A percentile compares a stretch with the other conserved stretches of the same genome.
Conservation (phyloP, 2,329 filamentous ascomycete species). For the Cyclaneusma minus region DNA sequence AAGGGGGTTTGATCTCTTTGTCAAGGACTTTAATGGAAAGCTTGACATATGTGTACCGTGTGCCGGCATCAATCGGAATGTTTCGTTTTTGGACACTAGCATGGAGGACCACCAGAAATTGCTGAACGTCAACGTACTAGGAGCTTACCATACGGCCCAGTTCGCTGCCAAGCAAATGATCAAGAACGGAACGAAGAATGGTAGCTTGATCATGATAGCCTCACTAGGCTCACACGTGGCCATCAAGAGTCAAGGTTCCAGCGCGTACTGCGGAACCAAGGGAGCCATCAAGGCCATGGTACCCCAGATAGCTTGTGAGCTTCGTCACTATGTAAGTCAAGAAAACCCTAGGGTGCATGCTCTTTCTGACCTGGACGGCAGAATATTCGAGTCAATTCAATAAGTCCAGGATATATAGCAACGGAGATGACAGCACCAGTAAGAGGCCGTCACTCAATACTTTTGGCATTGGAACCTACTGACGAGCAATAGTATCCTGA, state of each 20-base stretch:
- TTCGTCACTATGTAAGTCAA: background rate
- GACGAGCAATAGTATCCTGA: slow-evolving; percentile 20
- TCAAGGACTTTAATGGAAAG: slow-evolving; percentile 16
- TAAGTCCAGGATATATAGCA: slow-evolving; percentile 19
- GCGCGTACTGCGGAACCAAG: slow-evolving; percentile 30
- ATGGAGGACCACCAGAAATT: slow-evolving; percentile 25
- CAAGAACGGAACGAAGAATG: slow-evolving; percentile 29
- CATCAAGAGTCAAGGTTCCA: slow-evolving; percentile 29
- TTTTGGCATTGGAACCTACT: slow-evolving; percentile 16
- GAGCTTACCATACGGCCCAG: slow-evolving; percentile 22
- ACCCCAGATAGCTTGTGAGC: slow-evolving; percentile 25
- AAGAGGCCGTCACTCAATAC: background rate
- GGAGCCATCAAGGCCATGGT: slow-evolving; percentile 30
- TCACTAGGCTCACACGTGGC: slow-evolving; percentile 36
- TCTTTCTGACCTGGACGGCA: slow-evolving; percentile 9
- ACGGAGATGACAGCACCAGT: slow-evolving; percentile 11
- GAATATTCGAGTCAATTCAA: slow-evolving; percentile 24
- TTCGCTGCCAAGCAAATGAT: slow-evolving; percentile 21
- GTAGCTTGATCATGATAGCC: slow-evolving; percentile 36
- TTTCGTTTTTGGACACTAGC: slow-evolving; percentile 27
- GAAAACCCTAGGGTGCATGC: background rate
- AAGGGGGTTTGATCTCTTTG: slow-evolving; percentile 17
- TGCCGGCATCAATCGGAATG: slow-evolving; percentile 28
- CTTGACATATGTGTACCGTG: slow-evolving; percentile 28
- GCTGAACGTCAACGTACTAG: slow-evolving; percentile 32